Conservation (phyloP, 2,329 filamentous ascomycete species). For the Hymenoscyphus fraxineus region DNA sequence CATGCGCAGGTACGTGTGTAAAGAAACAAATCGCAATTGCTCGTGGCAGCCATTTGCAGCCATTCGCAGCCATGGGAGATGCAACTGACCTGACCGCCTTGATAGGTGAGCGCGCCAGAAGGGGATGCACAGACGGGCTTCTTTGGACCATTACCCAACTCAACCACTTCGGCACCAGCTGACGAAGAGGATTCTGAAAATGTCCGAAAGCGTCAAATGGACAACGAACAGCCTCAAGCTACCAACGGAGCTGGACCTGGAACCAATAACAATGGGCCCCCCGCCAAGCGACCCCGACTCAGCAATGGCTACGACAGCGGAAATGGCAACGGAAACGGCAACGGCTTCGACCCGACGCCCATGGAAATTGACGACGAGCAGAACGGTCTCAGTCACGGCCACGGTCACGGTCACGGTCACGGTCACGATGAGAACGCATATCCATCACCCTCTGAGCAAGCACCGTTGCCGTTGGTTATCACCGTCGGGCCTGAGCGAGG, state of each 20-base stretch:
- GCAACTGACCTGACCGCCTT: constrained; percentile 16
- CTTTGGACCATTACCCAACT: constrained; percentile 33
- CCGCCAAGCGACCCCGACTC: constrained; percentile 54
- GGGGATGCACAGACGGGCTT: constrained; percentile 27
- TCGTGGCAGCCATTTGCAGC: neutral
- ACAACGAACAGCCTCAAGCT: constrained; percentile 37
- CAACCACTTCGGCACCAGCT: constrained; percentile 20
- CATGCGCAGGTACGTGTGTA: constrained; percentile 26
- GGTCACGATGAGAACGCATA: constrained; percentile 56
- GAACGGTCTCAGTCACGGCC: neutral
- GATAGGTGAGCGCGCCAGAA: constrained; percentile 19
- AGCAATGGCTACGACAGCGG: constrained; percentile 47
- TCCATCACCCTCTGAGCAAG: constrained; percentile 51
- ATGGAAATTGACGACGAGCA: constrained; percentile 53
- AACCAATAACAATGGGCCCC: constrained; percentile 41
- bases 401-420: neutral
- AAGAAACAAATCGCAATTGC: neutral
- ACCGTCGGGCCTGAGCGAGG: constrained; percentile 62
- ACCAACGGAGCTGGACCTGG: constrained; percentile 39
- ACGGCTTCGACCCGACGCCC: constrained; percentile 44
- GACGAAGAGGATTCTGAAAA: constrained; percentile 32
- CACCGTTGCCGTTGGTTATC: constrained; percentile 49
- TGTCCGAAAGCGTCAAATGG: constrained; percentile 33
- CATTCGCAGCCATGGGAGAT: neutral
- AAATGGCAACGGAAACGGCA: constrained; percentile 51